Evolutionary conservation across 108 stramenopile species (phyloP).

Genomic region (Nannochloropsis salina): DNA sequence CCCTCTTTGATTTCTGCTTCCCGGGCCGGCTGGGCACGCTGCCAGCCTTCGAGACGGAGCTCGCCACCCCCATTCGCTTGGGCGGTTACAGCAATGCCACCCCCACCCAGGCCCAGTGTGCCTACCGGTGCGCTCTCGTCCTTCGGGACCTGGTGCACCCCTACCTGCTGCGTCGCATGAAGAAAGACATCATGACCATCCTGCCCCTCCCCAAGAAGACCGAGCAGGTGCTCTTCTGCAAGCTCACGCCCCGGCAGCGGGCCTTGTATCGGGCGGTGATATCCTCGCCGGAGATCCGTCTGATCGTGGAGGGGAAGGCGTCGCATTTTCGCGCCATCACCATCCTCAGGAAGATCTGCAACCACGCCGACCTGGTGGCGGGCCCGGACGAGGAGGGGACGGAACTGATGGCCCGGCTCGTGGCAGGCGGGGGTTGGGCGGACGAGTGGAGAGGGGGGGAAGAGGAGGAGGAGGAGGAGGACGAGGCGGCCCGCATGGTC

Average conservation of each 20-base stretch:
- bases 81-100: conserved; percentile 84
- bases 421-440: conserved; percentile 28
- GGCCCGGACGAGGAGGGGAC: conserved; percentile 17
- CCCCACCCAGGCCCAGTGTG: conserved; percentile 52
- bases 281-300: conserved; percentile 45
- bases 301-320: conserved; percentile 57
- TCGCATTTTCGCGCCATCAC: conserved; percentile 75
- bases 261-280: conserved; percentile 49
- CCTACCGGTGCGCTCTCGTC: conserved; percentile 78
- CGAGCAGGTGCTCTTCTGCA: conserved; percentile 87
- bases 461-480: conserved; percentile 44
- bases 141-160: conserved; percentile 84
- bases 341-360: conserved; percentile 81
- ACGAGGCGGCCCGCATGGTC: conserved; percentile 31
- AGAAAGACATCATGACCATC: conserved; percentile 50
- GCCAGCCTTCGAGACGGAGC: conserved; percentile 86
- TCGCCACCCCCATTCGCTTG: conserved; percentile 77
- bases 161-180: conserved; percentile 74
- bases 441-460: conserved; percentile 55
- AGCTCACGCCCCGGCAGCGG: conserved; percentile 66
- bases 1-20: conserved; percentile 73
- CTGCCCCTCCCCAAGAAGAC: conserved; percentile 64
- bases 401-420: not conserved
- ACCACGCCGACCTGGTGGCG: conserved; percentile 81
- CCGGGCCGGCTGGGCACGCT: conserved; percentile 84